These are phyloP conservation scores for Galerina marginata DNA, from an alignment of 768 basidiomycete genomes.

Conservation along the genomic window DNA sequence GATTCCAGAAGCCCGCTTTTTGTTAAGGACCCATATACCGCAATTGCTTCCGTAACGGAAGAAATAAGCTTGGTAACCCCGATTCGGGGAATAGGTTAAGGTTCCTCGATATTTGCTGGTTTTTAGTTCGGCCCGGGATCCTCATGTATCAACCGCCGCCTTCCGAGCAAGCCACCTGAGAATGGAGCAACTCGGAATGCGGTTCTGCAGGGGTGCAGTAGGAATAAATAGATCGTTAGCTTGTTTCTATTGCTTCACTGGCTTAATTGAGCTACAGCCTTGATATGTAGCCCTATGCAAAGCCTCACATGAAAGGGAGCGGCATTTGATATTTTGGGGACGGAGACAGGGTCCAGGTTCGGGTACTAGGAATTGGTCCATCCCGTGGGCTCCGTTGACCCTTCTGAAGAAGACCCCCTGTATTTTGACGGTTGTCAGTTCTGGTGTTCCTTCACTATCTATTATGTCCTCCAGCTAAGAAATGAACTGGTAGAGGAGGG, in stretches of 20 bases:
- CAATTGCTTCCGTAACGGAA: conserved; percentile 24
- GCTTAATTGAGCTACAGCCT: not conserved
- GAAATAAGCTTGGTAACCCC: conserved; percentile 21
- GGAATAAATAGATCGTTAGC: not conserved
- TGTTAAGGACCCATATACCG: conserved; percentile 5
- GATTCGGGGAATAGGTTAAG: conserved; percentile 16
- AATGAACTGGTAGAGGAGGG: not conserved
- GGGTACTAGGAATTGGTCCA: conserved; percentile 5
- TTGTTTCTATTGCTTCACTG: conserved; percentile 1
- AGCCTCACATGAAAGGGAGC: conserved; percentile 3
- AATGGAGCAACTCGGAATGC: not conserved
- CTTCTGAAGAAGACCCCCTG: conserved; percentile 16
- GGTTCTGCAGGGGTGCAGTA: not conserved
- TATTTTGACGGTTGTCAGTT: not conserved
- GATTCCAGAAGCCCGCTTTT: conserved; percentile 21
- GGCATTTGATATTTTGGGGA: conserved; percentile 7
- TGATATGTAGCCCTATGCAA: not conserved
- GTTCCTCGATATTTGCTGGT: conserved; percentile 8
- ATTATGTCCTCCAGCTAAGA: not conserved
- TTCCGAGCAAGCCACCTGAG: not conserved
- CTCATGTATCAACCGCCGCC: conserved; percentile 2
- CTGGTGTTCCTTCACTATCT: not conserved
- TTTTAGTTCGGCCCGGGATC: conserved; percentile 20
- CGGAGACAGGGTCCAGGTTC: conserved; percentile 11
- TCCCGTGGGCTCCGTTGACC: conserved; percentile 13